Evolutionary conservation across 129 eudicot species (phyloP), one percentile per base, ranked within the genome.

Genomic region (Artemisia tridentata): DNA sequence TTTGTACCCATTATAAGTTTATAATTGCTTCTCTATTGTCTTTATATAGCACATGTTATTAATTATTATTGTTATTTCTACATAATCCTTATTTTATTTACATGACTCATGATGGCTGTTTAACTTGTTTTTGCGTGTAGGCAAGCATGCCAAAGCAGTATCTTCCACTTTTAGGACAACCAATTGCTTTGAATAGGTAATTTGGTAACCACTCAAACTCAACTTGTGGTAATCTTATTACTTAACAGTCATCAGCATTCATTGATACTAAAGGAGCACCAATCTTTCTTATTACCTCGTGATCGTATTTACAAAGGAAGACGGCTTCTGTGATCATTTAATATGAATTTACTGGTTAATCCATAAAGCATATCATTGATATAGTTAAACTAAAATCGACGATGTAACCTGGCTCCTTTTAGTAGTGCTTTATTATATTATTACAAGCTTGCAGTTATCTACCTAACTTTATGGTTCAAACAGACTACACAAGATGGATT

Each of bases 131-230:
- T 71, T 81, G 73, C 43, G 34, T 69, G 65, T 82, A 95, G 99
- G 99, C 97, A 46, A 90, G 79, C 84, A 90, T 88, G 97, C 99
- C 99, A 57, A 95, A 95, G 95, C 99, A 95, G 90, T 95, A 95
- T 75, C 97, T 95, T 83, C 99, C 96, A 14, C 97, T 95, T 77
- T 84, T 95, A 58, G 99, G 95, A 77, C 93, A 95, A 72, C 96
- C 99, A 47, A 90, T 95, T 86, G 96, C 99, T 50, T 80, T 95
- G 76, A 86, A 90, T 70, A 95, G 99, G 99, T 95, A 83, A 78
- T 68, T 63, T 47, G 80, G 25, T 59, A 6, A 62, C 86, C 11
- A 18, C 61, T 57, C 63, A 65, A 54, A 58, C 50, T 68, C 69
- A 34, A 50, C 49, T 60, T n/a, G 27, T 15, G 14, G 5, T 60